phyloP scores from a whole-genome alignment of 371 early-diverging fungal species.

The Mortierella sp. region DNA sequence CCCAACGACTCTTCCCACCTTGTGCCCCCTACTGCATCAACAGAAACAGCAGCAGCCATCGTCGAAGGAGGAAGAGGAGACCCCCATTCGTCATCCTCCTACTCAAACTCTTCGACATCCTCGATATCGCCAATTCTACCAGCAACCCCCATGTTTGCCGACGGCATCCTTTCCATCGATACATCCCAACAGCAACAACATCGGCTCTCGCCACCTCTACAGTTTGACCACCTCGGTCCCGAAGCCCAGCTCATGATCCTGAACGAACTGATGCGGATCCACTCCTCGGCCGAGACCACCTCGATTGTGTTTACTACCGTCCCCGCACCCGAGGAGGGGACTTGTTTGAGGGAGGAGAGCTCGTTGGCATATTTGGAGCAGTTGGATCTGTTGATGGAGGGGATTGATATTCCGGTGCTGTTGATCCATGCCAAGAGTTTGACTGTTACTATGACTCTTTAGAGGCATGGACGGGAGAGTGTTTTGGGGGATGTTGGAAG shows the following conservation, averaged over 20 bases:
- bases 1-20: not conserved
- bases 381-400: slow-evolving; percentile 62
- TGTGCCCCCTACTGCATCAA: not conserved
- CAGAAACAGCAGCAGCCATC: not conserved
- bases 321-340: slow-evolving; percentile 69
- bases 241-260: slow-evolving; percentile 65
- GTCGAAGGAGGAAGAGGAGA: not conserved
- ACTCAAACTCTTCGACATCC: not conserved
- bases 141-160: not conserved
- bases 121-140: not conserved
- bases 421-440: slow-evolving; percentile 70
- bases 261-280: slow-evolving; percentile 68
- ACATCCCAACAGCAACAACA: slow-evolving; percentile 4
- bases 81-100: not conserved
- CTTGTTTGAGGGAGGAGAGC: slow-evolving; percentile 54
- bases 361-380: slow-evolving; percentile 61
- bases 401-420: slow-evolving; percentile 65
- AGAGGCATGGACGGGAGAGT: not conserved
- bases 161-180: not conserved
- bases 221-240: slow-evolving; percentile 66
- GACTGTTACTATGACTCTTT: slow-evolving; percentile 72
- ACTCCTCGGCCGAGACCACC: slow-evolving; percentile 59
- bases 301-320: slow-evolving; percentile 69
- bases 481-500: not conserved
- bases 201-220: slow-evolving; percentile 21